Conservation (phyloP, 257 asterid species). For the Ballota nigra region DNA sequence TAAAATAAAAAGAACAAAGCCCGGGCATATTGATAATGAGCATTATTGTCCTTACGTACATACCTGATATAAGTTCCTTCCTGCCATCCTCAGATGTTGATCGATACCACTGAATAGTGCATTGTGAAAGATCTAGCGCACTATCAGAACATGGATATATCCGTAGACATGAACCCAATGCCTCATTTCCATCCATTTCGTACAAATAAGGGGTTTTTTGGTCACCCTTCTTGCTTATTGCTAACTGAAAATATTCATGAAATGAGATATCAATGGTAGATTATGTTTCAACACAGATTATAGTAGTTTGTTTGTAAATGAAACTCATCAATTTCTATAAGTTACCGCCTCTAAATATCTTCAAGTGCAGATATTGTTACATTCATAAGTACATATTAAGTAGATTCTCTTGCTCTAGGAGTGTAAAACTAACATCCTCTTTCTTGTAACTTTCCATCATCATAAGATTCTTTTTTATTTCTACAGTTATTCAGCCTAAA, state of each 20-base stretch:
- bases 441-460: background rate
- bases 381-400: background rate
- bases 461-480: background rate
- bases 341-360: background rate
- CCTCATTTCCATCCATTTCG: slow-evolving; percentile 75
- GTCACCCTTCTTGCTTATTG: slow-evolving; percentile 60
- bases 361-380: background rate
- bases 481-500: background rate
- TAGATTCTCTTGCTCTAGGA: background rate
- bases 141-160: slow-evolving; percentile 57
- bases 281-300: background rate
- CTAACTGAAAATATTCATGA: slow-evolving; percentile 51
- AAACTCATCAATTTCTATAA: background rate
- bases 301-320: background rate
- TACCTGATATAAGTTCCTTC: slow-evolving; percentile 86
- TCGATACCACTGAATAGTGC: slow-evolving; percentile 81
- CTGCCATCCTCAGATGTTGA: slow-evolving; percentile 59
- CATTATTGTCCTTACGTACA: background rate
- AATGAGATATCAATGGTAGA: slow-evolving; percentile 19
- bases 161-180: slow-evolving; percentile 72
- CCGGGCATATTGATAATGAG: background rate
- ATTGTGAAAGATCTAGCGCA: slow-evolving; percentile 58
- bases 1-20: no score
- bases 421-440: background rate
- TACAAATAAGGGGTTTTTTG: slow-evolving; percentile 37